Evolutionary conservation across 176 grass and related monocot genomes (phyloP), one percentile per base, ranked within the genome.

Genomic region (Carex kokanica): DNA sequence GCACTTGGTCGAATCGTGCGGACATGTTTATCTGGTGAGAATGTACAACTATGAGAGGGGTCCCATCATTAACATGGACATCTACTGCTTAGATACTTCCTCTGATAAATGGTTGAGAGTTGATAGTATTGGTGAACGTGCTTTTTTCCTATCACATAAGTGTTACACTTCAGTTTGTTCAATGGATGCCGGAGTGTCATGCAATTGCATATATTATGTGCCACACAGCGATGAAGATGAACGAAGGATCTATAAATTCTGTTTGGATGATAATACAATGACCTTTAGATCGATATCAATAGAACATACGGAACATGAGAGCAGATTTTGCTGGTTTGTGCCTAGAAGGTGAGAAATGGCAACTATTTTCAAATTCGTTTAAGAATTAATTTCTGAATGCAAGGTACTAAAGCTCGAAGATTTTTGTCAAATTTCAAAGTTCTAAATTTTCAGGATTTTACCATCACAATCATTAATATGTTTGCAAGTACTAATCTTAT

Each of bases 271-370:
- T 54, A 49, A 57, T 27, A 78, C 41, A 27, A 27, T 78, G 21
- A 23, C 74, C 49, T 78, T 78, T 49, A 55, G 2, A 17, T 16
- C 34, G 14, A 15, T 55, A 57, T 24, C 49, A 15, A 64, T 31
- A 15, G n/a, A 27, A 29, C 17, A 54, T 57, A 57, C 74, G 8
- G 18, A 55, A 25, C 6, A 54, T 32, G 11, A 27, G 74, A 51
- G 17, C 49, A 53, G 4, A 54, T 56, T 78, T 31, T 78, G 41
- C 7, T 78, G 74, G 49, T 27, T 78, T 25, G 23, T 57, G 12
- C 74, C 74, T 29, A 78, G 17, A 78, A 78, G 45, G 74, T 78
- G 17, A 53, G 74, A 54, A 55, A 56, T 78, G 74, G 1, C 58
- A 14, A 27, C 43, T 54, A 78, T 1, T 78, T 74, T 74, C 9